Evolutionary conservation across 768 basidiomycete genomes (phyloP), one percentile per base, ranked within the genome.

Genomic region (Tremella fuciformis): DNA sequence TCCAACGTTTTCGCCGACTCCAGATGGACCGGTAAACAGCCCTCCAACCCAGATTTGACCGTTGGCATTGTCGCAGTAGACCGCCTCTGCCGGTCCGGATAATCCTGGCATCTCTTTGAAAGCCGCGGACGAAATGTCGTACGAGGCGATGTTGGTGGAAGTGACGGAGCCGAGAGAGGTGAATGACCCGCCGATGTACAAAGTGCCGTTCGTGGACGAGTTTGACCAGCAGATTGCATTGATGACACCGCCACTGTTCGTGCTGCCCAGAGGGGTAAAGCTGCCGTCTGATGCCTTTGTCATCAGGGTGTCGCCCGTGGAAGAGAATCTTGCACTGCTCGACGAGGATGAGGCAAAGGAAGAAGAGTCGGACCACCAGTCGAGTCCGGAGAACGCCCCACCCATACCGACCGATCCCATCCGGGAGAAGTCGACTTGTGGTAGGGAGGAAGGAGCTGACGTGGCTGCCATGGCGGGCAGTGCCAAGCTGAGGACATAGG

Each of bases 391-490:
- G 73, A 97, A 99, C 34, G 88, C 82, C 57, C 94, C 94, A 24
- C 86, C 85, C 41, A 97, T 81, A 57, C 86, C 91, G 50, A 97
- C 91, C 55, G 82, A 86, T 63, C 94, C 94, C 89, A 99, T 93
- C 53, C 87, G 86, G 67, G 81, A 78, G 69, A 85, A 87, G 76
- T 88, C 87, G 67, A 88, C 80, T 60, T 80, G 78, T 6, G 84
- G 85, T 13, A 84, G 77, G 6, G 80, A 59, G 2, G 64, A 46
- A 1, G 74, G 71, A 16, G 71, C 74, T 13, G 71, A 59, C 13
- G 67, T 67, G 3, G 60, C 49, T 19, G 62, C 66, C 58, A 68
- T 66, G 42, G 58, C 57, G 39, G 63, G 53, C 2, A 54, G 47
- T 46, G 48, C 50, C 47, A 48, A 4, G 58, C 40, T 29, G 56